Base-by-base conservation (phyloP, 2,329 filamentous ascomycete genomes). In the Arachnomyces sp. region DNA sequence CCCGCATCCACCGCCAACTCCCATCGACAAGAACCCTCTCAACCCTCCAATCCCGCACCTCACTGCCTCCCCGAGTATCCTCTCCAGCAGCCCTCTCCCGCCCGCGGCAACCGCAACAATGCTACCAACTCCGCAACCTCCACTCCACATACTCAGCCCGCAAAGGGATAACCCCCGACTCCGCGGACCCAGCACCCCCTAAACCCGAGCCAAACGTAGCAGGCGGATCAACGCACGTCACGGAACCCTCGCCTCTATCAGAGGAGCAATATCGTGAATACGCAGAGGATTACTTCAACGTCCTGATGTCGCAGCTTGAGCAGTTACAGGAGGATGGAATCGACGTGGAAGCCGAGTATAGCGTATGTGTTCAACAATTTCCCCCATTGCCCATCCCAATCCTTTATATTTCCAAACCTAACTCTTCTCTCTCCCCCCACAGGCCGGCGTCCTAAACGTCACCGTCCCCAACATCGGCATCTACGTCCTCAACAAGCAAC, bases 401-500 rank as follows among this genome's bases (percentile, higher is more conserved):
- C 13, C 4, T 38, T 28, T 38, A 32, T 7, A 14, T 36, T 31
- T 34, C 34, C 44, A 44, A 52, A 45, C 39, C 31, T 34, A 31
- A 31, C 31, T 11, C 14, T 38, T 34, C 15, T 28, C 14, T 17
- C 34, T 21, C 41, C 31, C 15, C 40, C 12, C 25, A 13, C 53
- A 95, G 89, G 77, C 86, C 39, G 90, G 92, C 40, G 88, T 96
- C 41, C 74, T 96, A 52, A 88, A 81, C 47, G 72, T 96, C 55
- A 73, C 69, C 5, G 78, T 86, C 52, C 77, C 79, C 1, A 69
- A 73, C 9, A 71, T 78, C 37, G 88, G 89, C 46, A 90, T 79
- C 21, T 98, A 93, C 60, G 86, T 98, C 44, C 76, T 98, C 67
- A 98, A 98, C 77, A 98, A 98, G 66, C 92, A 98, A 64, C 92